phyloP scores from a whole-genome alignment of 495 filamentous ascomycete genomes.

The Xylaria acuta region DNA sequence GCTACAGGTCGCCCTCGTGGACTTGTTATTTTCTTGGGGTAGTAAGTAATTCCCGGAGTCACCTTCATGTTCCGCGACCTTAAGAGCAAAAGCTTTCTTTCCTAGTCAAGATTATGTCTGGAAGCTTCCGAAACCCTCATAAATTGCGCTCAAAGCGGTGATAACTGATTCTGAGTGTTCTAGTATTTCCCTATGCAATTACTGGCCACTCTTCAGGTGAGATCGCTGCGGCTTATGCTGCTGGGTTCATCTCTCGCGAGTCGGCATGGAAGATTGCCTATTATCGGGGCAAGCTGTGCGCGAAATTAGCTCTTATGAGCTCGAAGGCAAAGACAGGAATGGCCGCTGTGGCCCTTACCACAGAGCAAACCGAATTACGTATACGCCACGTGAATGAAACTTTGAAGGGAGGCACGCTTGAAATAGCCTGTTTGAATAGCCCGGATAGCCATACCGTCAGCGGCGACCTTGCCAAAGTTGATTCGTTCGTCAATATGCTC shows the following conservation, averaged over 20 bases:
- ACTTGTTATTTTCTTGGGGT: constrained; percentile 57
- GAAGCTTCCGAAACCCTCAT: background rate
- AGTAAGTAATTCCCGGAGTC: background rate
- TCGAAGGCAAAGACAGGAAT: constrained; percentile 38
- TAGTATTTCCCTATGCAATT: constrained; percentile 54
- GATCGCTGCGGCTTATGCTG: constrained; percentile 58
- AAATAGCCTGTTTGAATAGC: constrained; percentile 54
- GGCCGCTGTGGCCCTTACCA: constrained; percentile 43
- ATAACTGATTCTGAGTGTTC: background rate
- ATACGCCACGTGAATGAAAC: constrained; percentile 8
- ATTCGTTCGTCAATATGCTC: constrained; percentile 17
- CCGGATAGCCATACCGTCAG: constrained; percentile 51
- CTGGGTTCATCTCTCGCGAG: constrained; percentile 50
- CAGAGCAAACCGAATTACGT: constrained; percentile 23
- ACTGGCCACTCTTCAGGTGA: constrained; percentile 68
- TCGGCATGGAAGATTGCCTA: constrained; percentile 59
- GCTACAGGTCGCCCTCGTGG: constrained; percentile 58
- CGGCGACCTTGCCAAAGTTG: constrained; percentile 43
- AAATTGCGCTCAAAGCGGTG: background rate
- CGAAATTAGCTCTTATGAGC: constrained; percentile 3
- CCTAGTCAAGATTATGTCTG: background rate
- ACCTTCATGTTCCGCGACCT: background rate
- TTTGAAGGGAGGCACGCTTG: constrained; percentile 23
- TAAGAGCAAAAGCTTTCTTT: background rate
- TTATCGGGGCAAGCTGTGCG: constrained; percentile 42